Evolutionary conservation across 78 protist species (phyloP).

Genomic region (Dictyostelium firmibasis): DNA sequence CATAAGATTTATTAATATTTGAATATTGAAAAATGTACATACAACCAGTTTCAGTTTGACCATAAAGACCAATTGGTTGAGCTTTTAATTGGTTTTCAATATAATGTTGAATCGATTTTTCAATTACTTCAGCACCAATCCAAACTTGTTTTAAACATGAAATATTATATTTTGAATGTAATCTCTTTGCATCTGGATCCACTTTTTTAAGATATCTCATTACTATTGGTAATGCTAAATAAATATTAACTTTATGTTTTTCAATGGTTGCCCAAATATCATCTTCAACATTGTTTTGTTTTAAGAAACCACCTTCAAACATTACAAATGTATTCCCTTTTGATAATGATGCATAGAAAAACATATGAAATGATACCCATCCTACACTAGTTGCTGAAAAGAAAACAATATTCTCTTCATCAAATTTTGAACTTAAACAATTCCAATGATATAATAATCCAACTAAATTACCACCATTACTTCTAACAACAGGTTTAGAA

Average conservation of each 20-base stretch:
- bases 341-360: background rate
- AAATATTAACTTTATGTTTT: slow-evolving; percentile 65
- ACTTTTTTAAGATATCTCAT: slow-evolving; percentile 2
- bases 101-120: background rate
- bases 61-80: slow-evolving; percentile 87
- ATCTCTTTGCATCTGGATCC: background rate
- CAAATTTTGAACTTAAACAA: background rate
- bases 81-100: slow-evolving; percentile 53
- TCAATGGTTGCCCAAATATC: slow-evolving; percentile 54
- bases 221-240: slow-evolving; percentile 11
- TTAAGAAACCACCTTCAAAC: slow-evolving; percentile 65
- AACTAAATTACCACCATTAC: slow-evolving; percentile 54
- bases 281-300: slow-evolving; percentile 46
- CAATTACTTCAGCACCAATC: slow-evolving; percentile 85
- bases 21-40: background rate
- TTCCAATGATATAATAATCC: background rate
- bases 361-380: slow-evolving; percentile 73
- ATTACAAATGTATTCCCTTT: slow-evolving; percentile 58
- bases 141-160: slow-evolving; percentile 36
- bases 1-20: background rate
- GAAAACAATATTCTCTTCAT: slow-evolving; percentile 29
- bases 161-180: background rate
- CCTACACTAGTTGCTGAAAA: slow-evolving; percentile 71
- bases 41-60: slow-evolving; percentile 89
- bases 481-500: slow-evolving; percentile 60